Evolutionary conservation across 164 flowering plant species (phyloP).

Genomic region (Berberis vulgaris): DNA sequence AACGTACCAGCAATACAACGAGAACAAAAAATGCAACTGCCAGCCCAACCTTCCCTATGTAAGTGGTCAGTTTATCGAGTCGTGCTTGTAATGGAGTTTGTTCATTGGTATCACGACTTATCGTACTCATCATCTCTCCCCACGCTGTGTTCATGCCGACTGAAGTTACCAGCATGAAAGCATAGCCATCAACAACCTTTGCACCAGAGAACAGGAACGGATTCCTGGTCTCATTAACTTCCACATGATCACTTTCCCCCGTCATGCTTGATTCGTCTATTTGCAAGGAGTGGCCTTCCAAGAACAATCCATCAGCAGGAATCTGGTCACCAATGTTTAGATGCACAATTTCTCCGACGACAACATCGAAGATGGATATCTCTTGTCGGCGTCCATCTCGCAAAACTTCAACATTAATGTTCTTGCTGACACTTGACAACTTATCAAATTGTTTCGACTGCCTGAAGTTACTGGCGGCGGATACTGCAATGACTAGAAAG

Average conservation of each 20-base stretch:
- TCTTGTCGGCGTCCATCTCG: constrained; percentile 25
- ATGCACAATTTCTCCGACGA: constrained; percentile 43
- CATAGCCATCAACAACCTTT: constrained; percentile 41
- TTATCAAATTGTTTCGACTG: constrained; percentile 33
- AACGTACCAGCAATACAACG: constrained; percentile 21
- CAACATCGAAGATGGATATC: constrained; percentile 31
- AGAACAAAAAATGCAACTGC: constrained; percentile 41
- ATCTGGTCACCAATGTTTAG: constrained; percentile 44
- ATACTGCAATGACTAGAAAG: constrained; percentile 32
- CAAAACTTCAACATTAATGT: constrained; percentile 30
- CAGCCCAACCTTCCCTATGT: constrained; percentile 48
- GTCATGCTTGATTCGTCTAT: constrained; percentile 49
- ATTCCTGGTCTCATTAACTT: constrained; percentile 12
- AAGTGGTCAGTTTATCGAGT: constrained; percentile 45
- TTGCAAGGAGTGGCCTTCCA: constrained; percentile 34
- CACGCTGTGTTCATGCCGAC: constrained; percentile 34
- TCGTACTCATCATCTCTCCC: constrained; percentile 58
- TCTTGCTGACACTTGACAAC: constrained; percentile 18
- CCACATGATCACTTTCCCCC: constrained; percentile 32
- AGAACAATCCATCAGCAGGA: constrained; percentile 49
- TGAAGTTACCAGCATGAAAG: constrained; percentile 38
- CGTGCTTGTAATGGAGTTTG: constrained; percentile 54
- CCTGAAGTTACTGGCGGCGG: constrained; percentile 30
- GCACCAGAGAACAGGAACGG: constrained; percentile 33
- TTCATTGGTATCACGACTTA: constrained; percentile 29